phyloP scores from a whole-genome alignment of 148 eudicot genomes.

The Fagopyrum homotropicum region DNA sequence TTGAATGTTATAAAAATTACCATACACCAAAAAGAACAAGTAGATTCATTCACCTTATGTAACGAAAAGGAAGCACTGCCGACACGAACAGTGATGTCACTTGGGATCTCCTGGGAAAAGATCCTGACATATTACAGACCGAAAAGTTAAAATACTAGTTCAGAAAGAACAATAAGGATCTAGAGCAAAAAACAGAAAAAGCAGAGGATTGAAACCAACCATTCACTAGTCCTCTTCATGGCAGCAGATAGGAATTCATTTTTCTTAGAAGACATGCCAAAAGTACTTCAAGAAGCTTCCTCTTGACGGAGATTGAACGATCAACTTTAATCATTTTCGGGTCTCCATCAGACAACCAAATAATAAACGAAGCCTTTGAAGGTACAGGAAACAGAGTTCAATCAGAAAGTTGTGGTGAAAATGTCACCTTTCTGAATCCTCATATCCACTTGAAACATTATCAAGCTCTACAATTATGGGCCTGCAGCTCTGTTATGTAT shows the following conservation, averaged over 20 bases:
- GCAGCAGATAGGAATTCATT: constrained; percentile 61
- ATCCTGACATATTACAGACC: constrained; percentile 45
- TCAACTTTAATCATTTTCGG: constrained; percentile 5
- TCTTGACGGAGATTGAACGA: constrained; percentile 22
- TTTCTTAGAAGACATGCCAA: constrained; percentile 46
- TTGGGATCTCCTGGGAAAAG: constrained; percentile 80
- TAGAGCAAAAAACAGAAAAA: background rate
- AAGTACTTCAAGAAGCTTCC: constrained; percentile 31
- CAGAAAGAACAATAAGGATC: too few relatives aligned
- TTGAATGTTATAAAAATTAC: background rate
- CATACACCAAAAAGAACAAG: background rate
- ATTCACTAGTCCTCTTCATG: constrained; percentile 86
- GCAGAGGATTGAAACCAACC: constrained; percentile 38
- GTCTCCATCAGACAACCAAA: constrained; percentile 6
- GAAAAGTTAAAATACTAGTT: background rate
- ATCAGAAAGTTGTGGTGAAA: constrained; percentile 3
- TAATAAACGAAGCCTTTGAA: background rate
- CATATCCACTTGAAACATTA: background rate
- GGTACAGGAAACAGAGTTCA: constrained; percentile 9
- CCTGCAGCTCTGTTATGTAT: background rate
- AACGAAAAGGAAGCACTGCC: constrained; percentile 71
- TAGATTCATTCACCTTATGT: constrained; percentile 55
- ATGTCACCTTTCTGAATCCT: background rate
- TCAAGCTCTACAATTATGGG: constrained; percentile 3
- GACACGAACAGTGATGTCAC: constrained; percentile 68